These are phyloP conservation scores for Chrysoporthe puriensis DNA, from an alignment of 2,329 filamentous ascomycete genomes.

Conservation along the genomic window DNA sequence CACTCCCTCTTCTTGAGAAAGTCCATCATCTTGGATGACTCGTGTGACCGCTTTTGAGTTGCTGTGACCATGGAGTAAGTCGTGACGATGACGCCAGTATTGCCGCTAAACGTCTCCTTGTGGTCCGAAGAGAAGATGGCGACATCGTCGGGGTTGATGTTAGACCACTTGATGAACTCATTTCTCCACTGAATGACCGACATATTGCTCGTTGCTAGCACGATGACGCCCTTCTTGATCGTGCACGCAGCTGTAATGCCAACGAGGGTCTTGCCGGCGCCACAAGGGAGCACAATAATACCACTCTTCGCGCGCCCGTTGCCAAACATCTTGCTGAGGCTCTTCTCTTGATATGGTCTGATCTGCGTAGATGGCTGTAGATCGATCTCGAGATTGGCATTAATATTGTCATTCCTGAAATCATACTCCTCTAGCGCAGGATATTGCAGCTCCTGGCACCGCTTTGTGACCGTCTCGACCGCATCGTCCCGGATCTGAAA, in stretches of 20 bases:
- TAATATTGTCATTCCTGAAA: constrained; percentile 87
- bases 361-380: constrained; percentile 88
- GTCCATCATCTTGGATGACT: constrained; percentile 97
- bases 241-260: constrained; percentile 98
- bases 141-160: constrained; percentile 89
- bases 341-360: constrained; percentile 94
- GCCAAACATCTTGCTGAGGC: constrained; percentile 98
- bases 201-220: constrained; percentile 97
- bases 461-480: constrained; percentile 86
- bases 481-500: constrained; percentile 86
- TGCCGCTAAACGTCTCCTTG: constrained; percentile 81
- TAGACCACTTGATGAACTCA: constrained; percentile 98
- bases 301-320: constrained; percentile 97
- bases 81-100: constrained; percentile 94
- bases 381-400: constrained; percentile 92
- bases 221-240: constrained; percentile 94
- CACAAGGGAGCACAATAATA: constrained; percentile 95
- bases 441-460: constrained; percentile 82
- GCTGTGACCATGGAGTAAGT: constrained; percentile 99
- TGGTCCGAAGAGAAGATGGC: constrained; percentile 93
- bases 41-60: constrained; percentile 82
- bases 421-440: constrained; percentile 97
- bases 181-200: constrained; percentile 96
- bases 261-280: constrained; percentile 94
- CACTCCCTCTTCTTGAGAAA: constrained; percentile 89